These are phyloP conservation scores for Boechera stricta DNA, from an alignment of 345 rosid species.

Conservation along the genomic window DNA sequence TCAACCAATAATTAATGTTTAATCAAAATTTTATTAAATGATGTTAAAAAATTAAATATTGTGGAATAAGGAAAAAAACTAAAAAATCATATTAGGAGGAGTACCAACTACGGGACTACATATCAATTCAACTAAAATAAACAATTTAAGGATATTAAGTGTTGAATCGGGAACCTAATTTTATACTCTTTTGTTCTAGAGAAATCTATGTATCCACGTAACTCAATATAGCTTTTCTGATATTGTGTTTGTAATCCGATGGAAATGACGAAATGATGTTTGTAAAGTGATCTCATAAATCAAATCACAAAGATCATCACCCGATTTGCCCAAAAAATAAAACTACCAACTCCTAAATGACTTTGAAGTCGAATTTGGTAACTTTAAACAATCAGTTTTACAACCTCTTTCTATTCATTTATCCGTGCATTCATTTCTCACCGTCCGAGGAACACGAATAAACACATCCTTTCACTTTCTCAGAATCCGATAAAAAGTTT, in stretches of 20 bases:
- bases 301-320: neutral
- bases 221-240: neutral
- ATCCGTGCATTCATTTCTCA: conserved; percentile 12
- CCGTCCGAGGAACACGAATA: neutral
- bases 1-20: no score
- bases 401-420: neutral
- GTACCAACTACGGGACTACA: no score
- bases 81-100: no score
- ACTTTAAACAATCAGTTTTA: neutral
- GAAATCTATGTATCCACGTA: conserved; percentile 5
- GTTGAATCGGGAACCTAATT: neutral
- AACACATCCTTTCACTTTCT: conserved; percentile 20
- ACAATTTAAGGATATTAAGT: neutral
- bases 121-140: neutral
- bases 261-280: neutral
- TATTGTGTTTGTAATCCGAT: no score
- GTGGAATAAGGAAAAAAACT: no score
- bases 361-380: conserved; percentile 16
- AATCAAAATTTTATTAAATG: no score
- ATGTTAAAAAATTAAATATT: no score
- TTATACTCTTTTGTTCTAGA: neutral
- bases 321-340: neutral
- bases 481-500: neutral
- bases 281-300: neutral
- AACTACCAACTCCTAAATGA: neutral